Base-by-base conservation (phyloP, 495 filamentous ascomycete species). In the Endocarpon pusillum region DNA sequence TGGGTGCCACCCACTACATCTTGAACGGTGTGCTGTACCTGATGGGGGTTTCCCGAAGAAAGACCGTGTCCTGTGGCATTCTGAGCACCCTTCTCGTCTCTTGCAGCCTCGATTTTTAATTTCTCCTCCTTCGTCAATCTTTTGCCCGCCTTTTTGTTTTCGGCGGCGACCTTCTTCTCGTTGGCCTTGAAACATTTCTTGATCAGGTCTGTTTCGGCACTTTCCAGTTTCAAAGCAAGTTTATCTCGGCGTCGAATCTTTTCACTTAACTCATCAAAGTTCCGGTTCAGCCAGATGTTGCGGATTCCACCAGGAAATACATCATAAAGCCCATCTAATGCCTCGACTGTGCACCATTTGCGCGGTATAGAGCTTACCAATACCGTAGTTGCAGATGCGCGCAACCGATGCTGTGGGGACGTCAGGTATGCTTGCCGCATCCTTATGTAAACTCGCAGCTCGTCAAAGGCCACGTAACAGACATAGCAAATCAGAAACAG, bases 211-310 rank as follows among this genome's bases (percentile, higher is more conserved):
- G 83, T 96, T 55, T 93, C 78, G 3, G 91, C 89, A 11, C 51
- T 56, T 48, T 97, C 89, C 2, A 97, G 65, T 32, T 64, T 58
- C 37, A 62, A 49, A 14, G 84, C 82, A n/a, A 91, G 51, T 14
- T 65, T 52, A 38, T 84, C 71, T 15, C 89, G 70, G 44, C 64
- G 58, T 42, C 80, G 70, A 26, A 96, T 80, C 48, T 97, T 97
- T 36, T 85, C 78, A 33, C 80, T 66, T 9, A 97, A 69, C 18
- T 81, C 73, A 35, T 89, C 83, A 38, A 78, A 87, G 47, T 96
- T 81, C 16, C 89, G 75, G 34, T 94, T 94, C 40, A 94, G 77
- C 83, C 86, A 97, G 21, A 96, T 85, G 51, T 94, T 94, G 35
- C 84, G 73, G 50, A 97, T 75, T 31, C 89, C 89, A 26, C 89